Conservation (phyloP, 2,329 filamentous ascomycete genomes). For the Zasmidium citrigriseum region DNA sequence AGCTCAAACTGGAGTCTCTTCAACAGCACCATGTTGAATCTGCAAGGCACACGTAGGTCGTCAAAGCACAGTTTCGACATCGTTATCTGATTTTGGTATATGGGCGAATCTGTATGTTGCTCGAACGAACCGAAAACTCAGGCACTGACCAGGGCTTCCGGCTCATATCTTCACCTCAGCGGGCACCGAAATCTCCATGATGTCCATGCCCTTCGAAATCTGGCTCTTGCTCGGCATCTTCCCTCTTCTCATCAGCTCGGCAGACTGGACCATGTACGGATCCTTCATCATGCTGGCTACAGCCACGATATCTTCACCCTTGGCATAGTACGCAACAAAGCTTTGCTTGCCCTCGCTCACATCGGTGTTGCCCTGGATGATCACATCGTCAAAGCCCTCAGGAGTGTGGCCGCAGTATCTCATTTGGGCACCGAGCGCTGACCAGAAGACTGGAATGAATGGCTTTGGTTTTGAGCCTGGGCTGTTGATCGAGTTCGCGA, state of each 20-base stretch:
- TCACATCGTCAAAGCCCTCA: constrained; percentile 80
- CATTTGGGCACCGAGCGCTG: constrained; percentile 82
- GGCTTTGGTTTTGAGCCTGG: constrained; percentile 61
- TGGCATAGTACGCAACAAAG: constrained; percentile 87
- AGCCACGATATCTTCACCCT: constrained; percentile 83
- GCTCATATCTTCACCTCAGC: constrained; percentile 39
- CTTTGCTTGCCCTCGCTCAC: constrained; percentile 62
- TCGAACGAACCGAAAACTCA: too few species aligned
- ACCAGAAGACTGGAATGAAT: constrained; percentile 97
- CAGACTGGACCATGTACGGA: constrained; percentile 78
- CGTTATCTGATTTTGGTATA: too few species aligned
- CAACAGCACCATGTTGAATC: too few species aligned
- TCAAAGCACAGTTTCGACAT: too few species aligned
- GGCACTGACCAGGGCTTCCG: too few species aligned
- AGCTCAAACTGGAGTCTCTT: too few species aligned
- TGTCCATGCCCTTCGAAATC: constrained; percentile 62
- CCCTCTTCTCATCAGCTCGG: constrained; percentile 79
- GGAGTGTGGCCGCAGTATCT: constrained; percentile 89
- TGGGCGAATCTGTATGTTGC: too few species aligned
- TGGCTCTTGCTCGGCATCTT: constrained; percentile 84
- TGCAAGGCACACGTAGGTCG: too few species aligned
- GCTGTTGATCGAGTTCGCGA: constrained; percentile 74
- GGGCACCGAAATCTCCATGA: constrained; percentile 47
- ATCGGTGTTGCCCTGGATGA: constrained; percentile 74
- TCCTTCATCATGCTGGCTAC: constrained; percentile 91